Evolutionary conservation across 805 yeast genomes (phyloP).

Genomic region (Myxozyma nipponensis): DNA sequence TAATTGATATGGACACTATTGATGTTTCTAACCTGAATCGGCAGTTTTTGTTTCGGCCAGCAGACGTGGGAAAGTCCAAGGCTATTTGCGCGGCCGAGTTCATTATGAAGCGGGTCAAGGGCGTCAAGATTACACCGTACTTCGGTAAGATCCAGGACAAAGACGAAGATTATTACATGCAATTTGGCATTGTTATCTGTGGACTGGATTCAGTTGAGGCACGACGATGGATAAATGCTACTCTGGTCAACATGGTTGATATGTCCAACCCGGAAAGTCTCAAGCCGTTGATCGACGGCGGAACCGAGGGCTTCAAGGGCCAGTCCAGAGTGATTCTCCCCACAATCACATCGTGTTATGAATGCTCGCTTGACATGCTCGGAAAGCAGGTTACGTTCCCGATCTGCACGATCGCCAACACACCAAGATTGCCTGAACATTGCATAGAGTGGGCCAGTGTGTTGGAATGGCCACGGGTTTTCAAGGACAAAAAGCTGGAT

Average conservation of each 20-base stretch:
- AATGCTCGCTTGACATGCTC: slow-evolving; percentile 77
- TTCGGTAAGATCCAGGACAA: slow-evolving; percentile 64
- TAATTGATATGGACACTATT: slow-evolving; percentile 80
- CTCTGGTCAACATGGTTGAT: slow-evolving; percentile 61
- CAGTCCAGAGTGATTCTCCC: slow-evolving; percentile 87
- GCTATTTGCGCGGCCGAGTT: slow-evolving; percentile 62
- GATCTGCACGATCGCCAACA: slow-evolving; percentile 88
- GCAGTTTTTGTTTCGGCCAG: slow-evolving; percentile 60
- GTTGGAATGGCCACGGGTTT: slow-evolving; percentile 62
- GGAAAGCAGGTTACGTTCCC: slow-evolving; percentile 64
- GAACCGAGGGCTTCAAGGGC: slow-evolving; percentile 87
- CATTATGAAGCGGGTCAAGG: slow-evolving; percentile 44
- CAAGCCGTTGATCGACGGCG: slow-evolving; percentile 84
- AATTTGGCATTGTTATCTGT: slow-evolving; percentile 71
- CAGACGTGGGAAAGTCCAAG: slow-evolving; percentile 63
- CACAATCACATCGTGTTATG: slow-evolving; percentile 82
- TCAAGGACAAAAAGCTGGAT: slow-evolving; percentile 52
- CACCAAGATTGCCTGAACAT: slow-evolving; percentile 92
- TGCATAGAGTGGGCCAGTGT: slow-evolving; percentile 88
- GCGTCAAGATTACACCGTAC: slow-evolving; percentile 38
- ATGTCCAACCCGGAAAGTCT: slow-evolving; percentile 45
- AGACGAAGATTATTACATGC: slow-evolving; percentile 56
- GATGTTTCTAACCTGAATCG: slow-evolving; percentile 73
- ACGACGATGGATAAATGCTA: slow-evolving; percentile 79
- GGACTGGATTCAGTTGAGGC: slow-evolving; percentile 91